Base-by-base conservation (phyloP, 345 rosid genomes). In the Eutrema heterophyllum region DNA sequence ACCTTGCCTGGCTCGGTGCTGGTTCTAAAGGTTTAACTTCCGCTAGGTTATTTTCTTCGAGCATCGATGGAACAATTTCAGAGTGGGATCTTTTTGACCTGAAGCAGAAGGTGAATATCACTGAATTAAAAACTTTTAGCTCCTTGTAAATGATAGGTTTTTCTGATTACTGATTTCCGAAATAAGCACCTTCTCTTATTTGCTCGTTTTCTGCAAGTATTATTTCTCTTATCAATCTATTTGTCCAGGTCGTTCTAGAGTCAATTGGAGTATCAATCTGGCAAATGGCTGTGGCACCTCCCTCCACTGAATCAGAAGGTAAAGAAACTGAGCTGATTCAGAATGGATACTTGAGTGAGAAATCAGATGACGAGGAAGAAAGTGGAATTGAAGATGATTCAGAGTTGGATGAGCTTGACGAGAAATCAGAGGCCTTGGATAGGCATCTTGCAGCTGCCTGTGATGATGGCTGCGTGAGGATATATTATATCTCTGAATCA, bases 381-480 rank as follows among this genome's bases (percentile, higher is more conserved):
- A 89, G 86, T 83, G 97, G 78, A 16, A 81, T 81, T 67, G 97
- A 83, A 68, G 84, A 80, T 77, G 90, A 81, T 63, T 81, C 89
- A 14, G 95, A 84, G n/a, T 74, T 74, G 2, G 86, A 83, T 48
- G 88, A 80, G 67, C 36, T 69, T 68, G 81, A 79, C 11, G 79
- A 64, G 35, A 82, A 80, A 38, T 44, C 71, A 41, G 64, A 68
- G 75, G 46, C 4, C 40, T 81, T 69, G 64, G 80, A 85, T 81
- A 83, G 83, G 59, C 79, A 41, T 53, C 64, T 88, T 65, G 99
- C 99, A 3, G 67, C 86, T 75, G 97, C 91, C n/a, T 92, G 94
- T 61, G 98, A 92, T 79, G 97, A 95, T 85, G 99, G 99, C 11
- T 88, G 89, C 51, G 88, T 95, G 56, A 82, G 92, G 69, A 69